A percentile compares a stretch with the other conserved stretches of the same genome.
phyloP scores from a whole-genome alignment of 805 yeast species.

The Starmerella kuoi region DNA sequence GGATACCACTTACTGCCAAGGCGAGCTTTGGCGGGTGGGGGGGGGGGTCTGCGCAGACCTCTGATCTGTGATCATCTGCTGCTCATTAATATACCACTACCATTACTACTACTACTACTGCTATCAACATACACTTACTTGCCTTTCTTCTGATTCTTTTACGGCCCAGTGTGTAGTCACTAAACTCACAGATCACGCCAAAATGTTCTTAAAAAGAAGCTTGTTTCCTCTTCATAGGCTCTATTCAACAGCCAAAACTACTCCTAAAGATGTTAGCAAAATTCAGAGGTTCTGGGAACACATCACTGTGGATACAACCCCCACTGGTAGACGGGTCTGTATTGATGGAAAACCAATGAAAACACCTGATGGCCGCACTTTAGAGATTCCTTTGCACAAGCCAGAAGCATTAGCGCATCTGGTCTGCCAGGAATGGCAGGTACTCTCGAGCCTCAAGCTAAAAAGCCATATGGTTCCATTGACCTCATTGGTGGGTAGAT shows the following conservation, averaged over 20 bases:
- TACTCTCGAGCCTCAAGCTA: slow-evolving; percentile 48
- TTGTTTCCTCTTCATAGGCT: too few relatives aligned
- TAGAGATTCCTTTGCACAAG: slow-evolving; percentile 46
- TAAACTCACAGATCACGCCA: too few relatives aligned
- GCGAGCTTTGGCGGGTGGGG: too few relatives aligned
- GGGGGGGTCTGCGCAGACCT: too few relatives aligned
- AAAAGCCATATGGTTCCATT: slow-evolving; percentile 73
- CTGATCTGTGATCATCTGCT: too few relatives aligned
- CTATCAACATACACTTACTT: too few relatives aligned
- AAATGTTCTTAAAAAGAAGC: too few relatives aligned
- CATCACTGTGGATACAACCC: slow-evolving; percentile 37
- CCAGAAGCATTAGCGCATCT: slow-evolving; percentile 49
- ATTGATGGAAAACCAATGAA: slow-evolving; percentile 65
- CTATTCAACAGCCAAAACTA: not conserved
- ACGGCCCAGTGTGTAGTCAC: too few relatives aligned
- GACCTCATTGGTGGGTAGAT: slow-evolving; percentile 76
- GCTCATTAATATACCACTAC: too few relatives aligned
- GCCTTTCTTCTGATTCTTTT: too few relatives aligned
- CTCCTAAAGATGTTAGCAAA: slow-evolving; percentile 2
- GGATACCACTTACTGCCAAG: too few relatives aligned
- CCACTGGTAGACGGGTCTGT: slow-evolving; percentile 39
- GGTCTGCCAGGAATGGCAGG: slow-evolving; percentile 79
- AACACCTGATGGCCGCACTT: slow-evolving; percentile 69
- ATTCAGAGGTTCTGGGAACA: slow-evolving; percentile 65
- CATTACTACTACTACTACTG: too few relatives aligned